A percentile compares a stretch with the other conserved stretches of the same genome.
These are phyloP conservation scores for Fistulinella cinereoalba DNA, from an alignment of 1,284 basidiomycete species.

Conservation along the genomic window DNA sequence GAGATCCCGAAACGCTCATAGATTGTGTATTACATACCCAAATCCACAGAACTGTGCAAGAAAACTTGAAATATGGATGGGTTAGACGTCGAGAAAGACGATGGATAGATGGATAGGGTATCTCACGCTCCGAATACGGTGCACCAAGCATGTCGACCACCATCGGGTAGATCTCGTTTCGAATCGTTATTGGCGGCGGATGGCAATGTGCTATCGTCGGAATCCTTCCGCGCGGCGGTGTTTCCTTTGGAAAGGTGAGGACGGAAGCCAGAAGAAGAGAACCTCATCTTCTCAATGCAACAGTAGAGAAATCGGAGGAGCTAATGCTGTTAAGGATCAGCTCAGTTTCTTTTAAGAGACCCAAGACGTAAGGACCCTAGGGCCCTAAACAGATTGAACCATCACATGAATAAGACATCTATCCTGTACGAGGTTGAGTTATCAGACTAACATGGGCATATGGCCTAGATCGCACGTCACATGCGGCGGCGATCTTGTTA, in stretches of 20 bases:
- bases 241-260: background rate
- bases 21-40: slow-evolving; percentile 17
- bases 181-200: background rate
- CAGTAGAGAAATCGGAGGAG: no score
- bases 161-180: slow-evolving; percentile 20
- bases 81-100: background rate
- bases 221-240: slow-evolving; percentile 22
- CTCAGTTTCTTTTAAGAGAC: no score
- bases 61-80: slow-evolving; percentile 20
- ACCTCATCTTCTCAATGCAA: no score
- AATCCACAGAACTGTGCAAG: slow-evolving; percentile 27
- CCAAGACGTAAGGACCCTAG: no score
- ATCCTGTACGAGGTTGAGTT: no score
- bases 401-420: no score
- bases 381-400: no score
- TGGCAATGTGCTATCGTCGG: slow-evolving; percentile 3
- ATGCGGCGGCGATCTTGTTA: no score
- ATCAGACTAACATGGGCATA: no score
- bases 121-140: slow-evolving; percentile 30
- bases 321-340: no score
- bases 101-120: background rate
- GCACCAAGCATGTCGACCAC: slow-evolving; percentile 29
- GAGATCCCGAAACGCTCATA: background rate
- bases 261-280: background rate
- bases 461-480: no score